Evolutionary conservation across 441 rosid species (phyloP).

Genomic region (Isatis lusitanica): DNA sequence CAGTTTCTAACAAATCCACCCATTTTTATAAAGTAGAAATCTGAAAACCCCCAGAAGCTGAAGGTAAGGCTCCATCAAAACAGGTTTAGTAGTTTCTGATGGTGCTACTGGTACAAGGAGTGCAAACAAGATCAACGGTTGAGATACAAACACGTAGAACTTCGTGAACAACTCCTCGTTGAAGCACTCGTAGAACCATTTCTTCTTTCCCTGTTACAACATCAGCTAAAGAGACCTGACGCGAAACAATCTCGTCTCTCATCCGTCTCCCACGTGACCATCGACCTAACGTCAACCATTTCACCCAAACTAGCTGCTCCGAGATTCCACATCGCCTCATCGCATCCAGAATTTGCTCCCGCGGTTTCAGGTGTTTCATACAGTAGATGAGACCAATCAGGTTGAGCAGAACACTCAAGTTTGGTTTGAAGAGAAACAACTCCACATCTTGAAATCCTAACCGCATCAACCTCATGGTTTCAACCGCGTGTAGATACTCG

Average conservation of each 20-base stretch:
- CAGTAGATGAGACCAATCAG: constrained; percentile 68
- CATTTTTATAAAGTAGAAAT: neutral
- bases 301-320: constrained; percentile 55
- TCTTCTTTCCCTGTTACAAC: constrained; percentile 44
- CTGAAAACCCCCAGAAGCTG: neutral
- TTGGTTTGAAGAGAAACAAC: constrained; percentile 57
- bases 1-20: neutral
- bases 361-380: constrained; percentile 47
- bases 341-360: constrained; percentile 41
- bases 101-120: constrained; percentile 40
- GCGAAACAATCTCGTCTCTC: constrained; percentile 59
- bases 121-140: constrained; percentile 31
- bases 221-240: constrained; percentile 48
- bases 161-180: constrained; percentile 70
- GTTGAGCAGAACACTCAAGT: constrained; percentile 55
- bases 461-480: constrained; percentile 42
- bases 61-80: neutral
- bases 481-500: constrained; percentile 48
- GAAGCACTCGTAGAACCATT: constrained; percentile 53
- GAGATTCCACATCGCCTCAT: constrained; percentile 47
- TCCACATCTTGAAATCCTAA: constrained; percentile 58
- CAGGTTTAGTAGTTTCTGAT: constrained; percentile 44
- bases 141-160: constrained; percentile 63
- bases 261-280: constrained; percentile 62
- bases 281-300: constrained; percentile 77